Evolutionary conservation across 257 asterid genomes (phyloP), one percentile per base, ranked within the genome.

Genomic region (Haberlea rhodopensis): DNA sequence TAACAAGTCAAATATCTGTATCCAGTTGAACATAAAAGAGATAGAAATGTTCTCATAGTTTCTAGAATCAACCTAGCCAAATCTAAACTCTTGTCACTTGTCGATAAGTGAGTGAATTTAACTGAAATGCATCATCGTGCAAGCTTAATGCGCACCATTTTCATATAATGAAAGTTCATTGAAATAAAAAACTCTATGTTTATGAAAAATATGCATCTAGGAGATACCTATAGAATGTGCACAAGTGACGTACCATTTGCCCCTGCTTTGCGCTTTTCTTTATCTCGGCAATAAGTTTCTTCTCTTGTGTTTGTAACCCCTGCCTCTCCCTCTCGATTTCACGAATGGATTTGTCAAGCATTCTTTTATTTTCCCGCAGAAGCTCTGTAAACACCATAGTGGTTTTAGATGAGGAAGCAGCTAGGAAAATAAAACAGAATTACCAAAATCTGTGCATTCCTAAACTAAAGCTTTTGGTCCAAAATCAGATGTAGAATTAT

Each of bases 261-360:
- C 49, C 96, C 98, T 92, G 98, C 82, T 92, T 92, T 29, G 97
- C 98, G 10, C 45, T 34, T 34, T 82, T 82, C 75, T 82, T 82
- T 8, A 82, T 82, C 82, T 82, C 87, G 0, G 64, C 74, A 45
- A 82, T 79, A 31, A 82, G 69, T 66, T 82, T 82, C 72, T 79
- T 82, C 71, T 82, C 87, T 60, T 82, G 87, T 34, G 16, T 10
- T 34, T 34, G 45, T 4, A 34, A 16, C 45, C 45, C 16, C 3
- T 34, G 45, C 8, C 45, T 34, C 45, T 34, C 45, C 5, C 45
- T 34, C 11, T 34, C 16, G 24, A 81, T 79, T 22, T 81, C 82
- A 45, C 81, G 66, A 70, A 76, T 68, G 6, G 78, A 78, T 31
- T 69, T 66, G 78, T 73, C 86, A 69, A 74, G 76, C 87, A 78